Base-by-base conservation (phyloP, 2,329 filamentous ascomycete genomes). In the Curvularia sp. region DNA sequence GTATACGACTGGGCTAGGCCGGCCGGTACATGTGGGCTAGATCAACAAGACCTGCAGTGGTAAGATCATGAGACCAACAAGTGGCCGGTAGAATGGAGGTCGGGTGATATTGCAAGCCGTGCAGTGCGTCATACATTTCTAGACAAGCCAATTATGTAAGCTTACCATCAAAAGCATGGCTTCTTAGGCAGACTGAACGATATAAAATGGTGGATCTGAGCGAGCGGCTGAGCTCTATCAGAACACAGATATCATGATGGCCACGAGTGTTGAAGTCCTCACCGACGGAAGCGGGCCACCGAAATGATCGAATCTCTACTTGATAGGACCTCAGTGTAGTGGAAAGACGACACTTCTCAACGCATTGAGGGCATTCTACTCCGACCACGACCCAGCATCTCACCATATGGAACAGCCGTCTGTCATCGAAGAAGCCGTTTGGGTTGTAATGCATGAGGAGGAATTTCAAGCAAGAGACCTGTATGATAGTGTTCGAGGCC, bases 11-110 rank as follows among this genome's bases (percentile, higher is more conserved):
- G 50, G 46, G 39, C 42, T 5, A 53, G 49, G n/a, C 48, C 38
- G 61, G 61, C 42, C 25, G 53, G 43, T 53, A 60, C 45, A 13
- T 25, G 19, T 21, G 47, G 27, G 12, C 21, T 46, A 15, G 49
- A 46, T 28, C 39, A 30, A 32, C 53, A 52, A 18, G 45, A 60
- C 6, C 45, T 60, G 32, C 43, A 58, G 32, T 63, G 53, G 45
- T 59, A 39, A 57, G 15, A 28, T 49, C 47, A 39, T 41, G 8
- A 27, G 8, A 39, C 47, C 23, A 23, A 27, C 19, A 9, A 28
- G 21, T 7, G 34, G 21, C 8, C n/a, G n/a, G 36, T n/a, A 39
- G n/a, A 10, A 39, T 39, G n/a, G n/a, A 39, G n/a, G 36, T 19
- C 18, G 36, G 36, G n/a, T 39, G 36, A 39, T 9, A 19, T 12